Evolutionary conservation across 202 grass and related monocot genomes (phyloP).

Genomic region (Carex sylvatica): DNA sequence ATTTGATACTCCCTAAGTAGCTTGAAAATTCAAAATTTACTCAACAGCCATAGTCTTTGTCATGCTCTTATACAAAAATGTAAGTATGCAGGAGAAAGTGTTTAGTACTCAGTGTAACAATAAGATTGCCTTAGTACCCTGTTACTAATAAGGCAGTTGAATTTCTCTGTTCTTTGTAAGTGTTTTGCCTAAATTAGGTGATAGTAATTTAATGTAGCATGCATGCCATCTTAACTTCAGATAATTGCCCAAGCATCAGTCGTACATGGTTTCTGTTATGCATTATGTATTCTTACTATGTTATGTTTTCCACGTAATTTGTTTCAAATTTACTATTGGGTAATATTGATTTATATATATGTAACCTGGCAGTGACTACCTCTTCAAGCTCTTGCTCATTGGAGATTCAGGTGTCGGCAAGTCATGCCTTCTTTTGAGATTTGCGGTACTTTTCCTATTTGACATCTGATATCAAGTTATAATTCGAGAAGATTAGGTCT

Average conservation of each 20-base stretch:
- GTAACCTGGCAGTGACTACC: slow-evolving; percentile 53
- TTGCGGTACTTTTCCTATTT: slow-evolving; percentile 38
- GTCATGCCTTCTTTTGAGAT: slow-evolving; percentile 67
- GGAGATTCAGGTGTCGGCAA: slow-evolving; percentile 72
- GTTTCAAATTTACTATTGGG: background rate
- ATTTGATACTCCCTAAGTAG: background rate
- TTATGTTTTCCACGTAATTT: background rate
- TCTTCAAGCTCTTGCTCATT: slow-evolving; percentile 70
- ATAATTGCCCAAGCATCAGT: background rate
- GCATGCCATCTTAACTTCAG: background rate
- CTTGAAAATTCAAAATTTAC: background rate
- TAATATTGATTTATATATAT: slow-evolving; percentile 8
- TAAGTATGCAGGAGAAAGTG: background rate
- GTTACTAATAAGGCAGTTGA: background rate
- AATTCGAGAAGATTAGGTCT: background rate
- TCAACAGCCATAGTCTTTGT: background rate
- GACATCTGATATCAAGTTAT: background rate
- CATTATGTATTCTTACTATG: background rate
- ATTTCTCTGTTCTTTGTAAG: background rate
- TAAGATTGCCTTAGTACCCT: background rate
- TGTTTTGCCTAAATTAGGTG: background rate
- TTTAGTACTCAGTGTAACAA: background rate
- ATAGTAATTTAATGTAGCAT: background rate
- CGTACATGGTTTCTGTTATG: background rate
- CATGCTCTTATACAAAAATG: background rate